phyloP scores from a whole-genome alignment of 768 basidiomycete species.

The Tricholoma flavovirens region DNA sequence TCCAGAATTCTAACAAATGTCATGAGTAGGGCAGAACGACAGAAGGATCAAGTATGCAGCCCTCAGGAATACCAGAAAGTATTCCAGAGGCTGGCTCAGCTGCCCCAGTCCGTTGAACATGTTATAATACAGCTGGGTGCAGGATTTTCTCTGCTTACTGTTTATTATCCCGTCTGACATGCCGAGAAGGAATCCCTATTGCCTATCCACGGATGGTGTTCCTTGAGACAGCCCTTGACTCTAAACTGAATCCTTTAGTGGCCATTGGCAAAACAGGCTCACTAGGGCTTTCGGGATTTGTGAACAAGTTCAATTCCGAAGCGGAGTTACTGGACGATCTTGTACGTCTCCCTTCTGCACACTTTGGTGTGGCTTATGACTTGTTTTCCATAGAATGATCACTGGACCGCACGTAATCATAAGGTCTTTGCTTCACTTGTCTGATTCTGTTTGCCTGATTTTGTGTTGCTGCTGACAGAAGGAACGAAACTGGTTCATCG shows the following conservation, averaged over 20 bases:
- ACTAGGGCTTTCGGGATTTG: constrained; percentile 68
- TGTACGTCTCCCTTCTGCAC: constrained; percentile 32
- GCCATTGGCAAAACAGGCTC: constrained; percentile 64
- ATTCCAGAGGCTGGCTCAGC: constrained; percentile 52
- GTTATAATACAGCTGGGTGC: constrained; percentile 76
- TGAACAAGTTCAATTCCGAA: constrained; percentile 88
- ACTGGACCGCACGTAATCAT: constrained; percentile 82
- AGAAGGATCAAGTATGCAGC: constrained; percentile 77
- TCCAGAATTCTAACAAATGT: background rate
- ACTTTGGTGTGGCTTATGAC: background rate
- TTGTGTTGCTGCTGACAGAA: constrained; percentile 36
- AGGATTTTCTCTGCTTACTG: background rate
- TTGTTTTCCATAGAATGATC: constrained; percentile 59
- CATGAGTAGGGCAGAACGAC: constrained; percentile 70
- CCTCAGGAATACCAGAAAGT: constrained; percentile 63
- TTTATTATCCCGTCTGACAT: background rate
- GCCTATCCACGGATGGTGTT: constrained; percentile 95
- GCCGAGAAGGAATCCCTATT: constrained; percentile 58
- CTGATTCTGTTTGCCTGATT: background rate
- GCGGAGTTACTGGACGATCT: constrained; percentile 93
- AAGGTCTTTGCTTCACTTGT: constrained; percentile 41
- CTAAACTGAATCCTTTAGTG: constrained; percentile 80
- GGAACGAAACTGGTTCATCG: constrained; percentile 88
- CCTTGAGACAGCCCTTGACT: constrained; percentile 71
- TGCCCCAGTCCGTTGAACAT: constrained; percentile 73